Evolutionary conservation across 257 asterid genomes (phyloP), one percentile per base, ranked within the genome.

Genomic region (Capsicum chinense): DNA sequence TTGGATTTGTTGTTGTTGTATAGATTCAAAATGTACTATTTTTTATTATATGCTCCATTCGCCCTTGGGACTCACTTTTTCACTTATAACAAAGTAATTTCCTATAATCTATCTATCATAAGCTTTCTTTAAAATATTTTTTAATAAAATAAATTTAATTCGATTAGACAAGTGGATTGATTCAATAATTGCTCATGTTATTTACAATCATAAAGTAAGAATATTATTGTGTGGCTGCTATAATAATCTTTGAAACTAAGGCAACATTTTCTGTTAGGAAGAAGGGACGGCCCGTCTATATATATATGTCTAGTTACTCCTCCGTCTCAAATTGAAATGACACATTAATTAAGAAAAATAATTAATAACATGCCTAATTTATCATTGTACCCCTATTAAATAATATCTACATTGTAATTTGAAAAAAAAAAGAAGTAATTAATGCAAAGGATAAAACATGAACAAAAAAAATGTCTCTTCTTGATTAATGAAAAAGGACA

Each of bases 161-260:
- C 3, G 17, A 66, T 13, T 13, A 66, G 37, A 66, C 17, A 64
- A 64, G 70, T 26, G 44, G 42, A 42, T 33, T 26, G 70, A 26
- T 33, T 66, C 73, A 66, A 33, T 66, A 16, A 69, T 42, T 42
- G 14, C 0, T 69, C 35, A 42, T 8, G 79, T 42, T 26, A 26
- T 69, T 69, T 8, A 69, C 56, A 5, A 39, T 69, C 13, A 69
- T 39, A 39, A 69, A 69, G 78, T 15, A 9, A 39, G 33, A 69
- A 17, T 69, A 42, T 16, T 42, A 69, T 39, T 39, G 79, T 13
- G 8, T 69, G 79, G 33, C 79, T 39, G 13, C 56, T 69, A 12
- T 64, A 26, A 68, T 68, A 37, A 68, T 68, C 26, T 68, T 68
- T 68, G 76, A 63, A 68, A 68, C 13, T 7, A 7, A 68, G 74